phyloP scores from a whole-genome alignment of 306 rosid genomes.

The Cicer arietinum region DNA sequence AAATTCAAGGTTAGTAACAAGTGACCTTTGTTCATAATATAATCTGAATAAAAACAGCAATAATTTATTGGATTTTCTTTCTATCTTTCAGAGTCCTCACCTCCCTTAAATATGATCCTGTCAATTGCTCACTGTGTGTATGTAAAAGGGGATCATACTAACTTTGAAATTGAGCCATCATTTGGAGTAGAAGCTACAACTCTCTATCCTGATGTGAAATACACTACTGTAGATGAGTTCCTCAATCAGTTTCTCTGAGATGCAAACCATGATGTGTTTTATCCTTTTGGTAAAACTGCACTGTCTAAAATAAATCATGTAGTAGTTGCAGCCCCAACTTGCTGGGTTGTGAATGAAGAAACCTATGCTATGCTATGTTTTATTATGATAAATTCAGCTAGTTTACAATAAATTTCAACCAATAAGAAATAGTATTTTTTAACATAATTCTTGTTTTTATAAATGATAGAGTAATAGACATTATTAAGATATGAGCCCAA shows the following conservation, averaged over 20 bases:
- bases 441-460: too few species aligned
- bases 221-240: slow-evolving; percentile 70
- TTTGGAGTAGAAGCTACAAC: slow-evolving; percentile 76
- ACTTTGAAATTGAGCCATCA: slow-evolving; percentile 66
- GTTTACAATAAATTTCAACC: too few species aligned
- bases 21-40: not conserved
- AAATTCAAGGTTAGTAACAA: slow-evolving; percentile 47
- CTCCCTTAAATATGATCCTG: slow-evolving; percentile 48
- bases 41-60: not conserved
- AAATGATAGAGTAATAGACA: too few species aligned
- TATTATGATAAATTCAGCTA: too few species aligned
- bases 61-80: not conserved
- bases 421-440: too few species aligned
- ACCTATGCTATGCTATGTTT: not conserved
- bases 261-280: not conserved
- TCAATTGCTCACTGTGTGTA: slow-evolving; percentile 56
- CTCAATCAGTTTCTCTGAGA: slow-evolving; percentile 60
- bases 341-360: slow-evolving; percentile 1
- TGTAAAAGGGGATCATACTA: slow-evolving; percentile 65
- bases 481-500: too few species aligned
- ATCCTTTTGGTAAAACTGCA: not conserved
- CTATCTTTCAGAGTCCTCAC: slow-evolving; percentile 51
- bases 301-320: slow-evolving; percentile 24
- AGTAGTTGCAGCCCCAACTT: not conserved
- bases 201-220: slow-evolving; percentile 71